A percentile compares a stretch with the other conserved stretches of the same genome.
Evolutionary conservation across 306 rosid genomes (phyloP).

Genomic region (Fragaria ananassa): DNA sequence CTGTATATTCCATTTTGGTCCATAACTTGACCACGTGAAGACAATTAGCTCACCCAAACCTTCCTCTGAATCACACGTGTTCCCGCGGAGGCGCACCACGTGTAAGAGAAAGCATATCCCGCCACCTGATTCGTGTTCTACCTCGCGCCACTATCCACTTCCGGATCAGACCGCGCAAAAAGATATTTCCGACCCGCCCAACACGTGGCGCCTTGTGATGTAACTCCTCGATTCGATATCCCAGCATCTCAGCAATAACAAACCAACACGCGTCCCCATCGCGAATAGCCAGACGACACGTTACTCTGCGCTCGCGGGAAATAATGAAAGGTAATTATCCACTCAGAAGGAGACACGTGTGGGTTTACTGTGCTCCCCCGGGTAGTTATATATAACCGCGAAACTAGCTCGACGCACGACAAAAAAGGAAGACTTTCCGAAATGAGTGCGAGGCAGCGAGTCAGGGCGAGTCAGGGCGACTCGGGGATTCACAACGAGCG

Average conservation of each 20-base stretch:
- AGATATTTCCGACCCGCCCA: not conserved
- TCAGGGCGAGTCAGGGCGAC: conserved; percentile 18
- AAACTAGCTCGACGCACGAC: not conserved
- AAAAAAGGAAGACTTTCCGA: not conserved
- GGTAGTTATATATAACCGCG: not conserved
- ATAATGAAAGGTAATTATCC: not conserved
- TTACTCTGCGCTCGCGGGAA: not conserved
- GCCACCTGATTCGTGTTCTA: not conserved
- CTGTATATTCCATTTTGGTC: not conserved
- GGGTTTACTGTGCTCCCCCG: fast-evolving
- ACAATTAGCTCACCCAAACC: not conserved
- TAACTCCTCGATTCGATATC: conserved; percentile 2
- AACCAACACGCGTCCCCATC: conserved; percentile 12
- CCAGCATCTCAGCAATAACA: not conserved
- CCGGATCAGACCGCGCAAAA: conserved; percentile 17
- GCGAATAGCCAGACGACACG: not conserved
- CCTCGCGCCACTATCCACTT: not conserved
- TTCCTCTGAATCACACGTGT: conserved; percentile 21
- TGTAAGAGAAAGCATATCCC: not conserved
- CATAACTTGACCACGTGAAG: conserved; percentile 17
- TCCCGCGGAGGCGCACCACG: conserved; percentile 1
- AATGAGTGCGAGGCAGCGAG: conserved; percentile 35
- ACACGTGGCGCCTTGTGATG: conserved; percentile 29
- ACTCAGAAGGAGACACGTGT: conserved; percentile 13
- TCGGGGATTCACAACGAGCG: conserved; percentile 47